Conservation (phyloP, 2,329 filamentous ascomycete species). For the Fusarium papillatum region DNA sequence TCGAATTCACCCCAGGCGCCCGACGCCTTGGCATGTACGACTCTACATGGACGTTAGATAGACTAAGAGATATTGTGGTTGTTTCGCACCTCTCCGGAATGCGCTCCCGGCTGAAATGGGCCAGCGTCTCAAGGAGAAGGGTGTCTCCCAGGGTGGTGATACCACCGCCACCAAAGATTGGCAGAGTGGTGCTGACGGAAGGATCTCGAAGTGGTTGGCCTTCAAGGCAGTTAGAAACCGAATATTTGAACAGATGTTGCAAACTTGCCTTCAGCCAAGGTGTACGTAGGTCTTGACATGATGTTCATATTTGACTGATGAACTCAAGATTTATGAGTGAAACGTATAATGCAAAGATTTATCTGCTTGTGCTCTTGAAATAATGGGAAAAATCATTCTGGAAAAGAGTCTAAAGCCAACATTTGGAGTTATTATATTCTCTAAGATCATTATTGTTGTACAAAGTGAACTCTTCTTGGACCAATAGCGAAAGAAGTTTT, state of each 20-base stretch:
- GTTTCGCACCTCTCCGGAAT: background rate
- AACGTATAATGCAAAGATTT: background rate
- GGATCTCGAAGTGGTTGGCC: background rate
- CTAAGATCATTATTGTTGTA: background rate
- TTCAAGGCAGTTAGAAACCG: background rate
- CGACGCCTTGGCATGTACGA: conserved; percentile 50
- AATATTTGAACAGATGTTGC: rapidly evolving
- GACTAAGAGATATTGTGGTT: background rate
- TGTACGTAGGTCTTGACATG: background rate
- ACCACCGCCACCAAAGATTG: background rate
- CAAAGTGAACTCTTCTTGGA: rapidly evolving
- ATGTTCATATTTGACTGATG: background rate
- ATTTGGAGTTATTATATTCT: background rate
- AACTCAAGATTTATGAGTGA: background rate
- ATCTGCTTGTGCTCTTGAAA: background rate
- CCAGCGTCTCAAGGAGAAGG: background rate
- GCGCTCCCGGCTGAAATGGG: background rate
- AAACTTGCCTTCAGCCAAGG: background rate
- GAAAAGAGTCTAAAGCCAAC: background rate
- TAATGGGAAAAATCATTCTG: rapidly evolving
- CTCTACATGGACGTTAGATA: conserved; percentile 7
- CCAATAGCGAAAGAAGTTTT: background rate
- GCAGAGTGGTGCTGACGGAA: background rate
- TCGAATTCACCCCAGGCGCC: conserved; percentile 70
- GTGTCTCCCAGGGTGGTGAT: background rate